These are phyloP conservation scores for Chytriomyces sp. DNA, from an alignment of 192 early-diverging fungal species.

Conservation along the genomic window DNA sequence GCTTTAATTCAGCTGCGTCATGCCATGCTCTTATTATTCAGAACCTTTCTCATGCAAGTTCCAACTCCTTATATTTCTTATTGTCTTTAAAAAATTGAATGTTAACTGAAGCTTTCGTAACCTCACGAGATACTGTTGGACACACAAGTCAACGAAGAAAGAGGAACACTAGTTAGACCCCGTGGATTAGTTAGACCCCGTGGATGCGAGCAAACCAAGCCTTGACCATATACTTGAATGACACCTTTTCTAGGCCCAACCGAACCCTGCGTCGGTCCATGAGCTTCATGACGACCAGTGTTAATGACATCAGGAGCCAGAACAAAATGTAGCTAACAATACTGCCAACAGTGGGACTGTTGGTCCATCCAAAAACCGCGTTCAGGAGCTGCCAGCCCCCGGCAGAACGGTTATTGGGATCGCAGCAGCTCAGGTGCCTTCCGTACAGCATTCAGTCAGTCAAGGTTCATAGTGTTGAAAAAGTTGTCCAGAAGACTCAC, in stretches of 20 bases:
- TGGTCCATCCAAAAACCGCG: constrained; percentile 78
- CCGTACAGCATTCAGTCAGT: neutral
- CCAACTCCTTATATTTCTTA: too few species aligned
- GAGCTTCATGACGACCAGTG: constrained; percentile 53
- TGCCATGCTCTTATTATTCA: too few species aligned
- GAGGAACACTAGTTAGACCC: too few species aligned
- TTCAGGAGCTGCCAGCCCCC: constrained; percentile 74
- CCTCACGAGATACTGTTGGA: too few species aligned
- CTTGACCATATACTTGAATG: constrained; percentile 24
- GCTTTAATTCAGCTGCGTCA: too few species aligned
- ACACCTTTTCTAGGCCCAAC: constrained; percentile 8
- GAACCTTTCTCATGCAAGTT: too few species aligned
- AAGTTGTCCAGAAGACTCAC: neutral
- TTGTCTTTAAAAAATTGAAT: too few species aligned
- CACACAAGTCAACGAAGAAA: too few species aligned
- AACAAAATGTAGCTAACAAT: constrained; percentile 79
- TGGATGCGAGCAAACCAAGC: too few species aligned
- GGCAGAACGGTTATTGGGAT: constrained; percentile 40
- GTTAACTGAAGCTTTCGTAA: too few species aligned
- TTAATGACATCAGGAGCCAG: constrained; percentile 64
- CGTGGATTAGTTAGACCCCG: too few species aligned
- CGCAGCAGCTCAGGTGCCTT: constrained; percentile 55
- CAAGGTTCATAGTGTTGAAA: neutral
- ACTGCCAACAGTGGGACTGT: constrained; percentile 72
- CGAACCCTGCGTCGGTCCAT: constrained; percentile 7